Percentiles rank a stretch among this genome's conserved stretches.
These are phyloP conservation scores for Taphrina deformans DNA, from an alignment of 1,139 yeast species.

Conservation along the genomic window DNA sequence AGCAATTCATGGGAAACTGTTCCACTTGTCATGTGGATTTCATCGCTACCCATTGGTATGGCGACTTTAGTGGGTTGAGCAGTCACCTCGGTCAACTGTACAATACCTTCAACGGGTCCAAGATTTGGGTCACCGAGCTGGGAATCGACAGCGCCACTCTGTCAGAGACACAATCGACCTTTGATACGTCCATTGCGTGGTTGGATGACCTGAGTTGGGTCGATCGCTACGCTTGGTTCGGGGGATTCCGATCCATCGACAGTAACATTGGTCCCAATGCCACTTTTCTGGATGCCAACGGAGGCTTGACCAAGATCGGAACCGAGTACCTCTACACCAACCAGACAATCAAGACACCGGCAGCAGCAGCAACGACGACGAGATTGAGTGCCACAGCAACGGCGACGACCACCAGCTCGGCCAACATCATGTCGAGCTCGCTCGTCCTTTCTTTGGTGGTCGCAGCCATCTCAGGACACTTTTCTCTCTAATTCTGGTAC, in stretches of 20 bases:
- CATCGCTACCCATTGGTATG: conserved; percentile 31
- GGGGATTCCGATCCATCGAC: conserved; percentile 9
- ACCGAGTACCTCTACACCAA: conserved; percentile 12
- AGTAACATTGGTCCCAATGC: conserved; percentile 31
- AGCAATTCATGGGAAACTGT: conserved; percentile 29
- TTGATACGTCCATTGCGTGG: conserved; percentile 6
- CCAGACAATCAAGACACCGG: background rate
- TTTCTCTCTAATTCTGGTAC: background rate
- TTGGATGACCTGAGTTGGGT: conserved; percentile 27
- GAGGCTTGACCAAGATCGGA: conserved; percentile 12
- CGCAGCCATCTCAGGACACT: background rate
- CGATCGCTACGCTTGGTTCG: conserved; percentile 33
- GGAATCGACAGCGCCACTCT: conserved; percentile 11
- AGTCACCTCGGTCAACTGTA: conserved; percentile 19
- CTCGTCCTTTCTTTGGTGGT: background rate
- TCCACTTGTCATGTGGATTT: conserved; percentile 27
- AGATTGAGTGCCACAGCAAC: background rate
- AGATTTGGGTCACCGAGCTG: conserved; percentile 32
- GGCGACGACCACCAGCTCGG: background rate
- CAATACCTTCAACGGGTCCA: conserved; percentile 6
- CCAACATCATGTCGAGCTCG: background rate
- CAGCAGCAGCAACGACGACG: background rate
- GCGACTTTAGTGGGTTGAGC: conserved; percentile 14
- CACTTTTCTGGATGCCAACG: conserved; percentile 26
- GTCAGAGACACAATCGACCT: background rate